phyloP scores from a whole-genome alignment of 2,329 filamentous ascomycete genomes.

The Colletotrichum costaricense region DNA sequence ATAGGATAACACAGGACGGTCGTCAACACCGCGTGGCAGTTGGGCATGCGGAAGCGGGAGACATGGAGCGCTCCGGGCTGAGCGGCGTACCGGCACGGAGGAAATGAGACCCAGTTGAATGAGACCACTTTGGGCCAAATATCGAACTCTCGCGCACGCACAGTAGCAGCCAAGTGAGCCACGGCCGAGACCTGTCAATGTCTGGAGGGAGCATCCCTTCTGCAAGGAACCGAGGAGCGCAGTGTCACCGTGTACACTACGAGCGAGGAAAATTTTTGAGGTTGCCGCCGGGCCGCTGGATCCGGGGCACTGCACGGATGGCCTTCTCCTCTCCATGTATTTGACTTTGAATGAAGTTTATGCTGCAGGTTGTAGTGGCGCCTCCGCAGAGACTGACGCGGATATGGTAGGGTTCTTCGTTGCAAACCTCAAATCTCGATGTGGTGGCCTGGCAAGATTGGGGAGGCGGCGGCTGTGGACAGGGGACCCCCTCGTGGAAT shows the following conservation, averaged over 20 bases:
- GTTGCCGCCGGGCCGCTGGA: conserved; percentile 15
- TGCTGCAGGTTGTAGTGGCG: conserved; percentile 4
- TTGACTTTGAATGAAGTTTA: conserved; percentile 20
- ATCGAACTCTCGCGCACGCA: not conserved
- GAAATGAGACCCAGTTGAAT: conserved; percentile 21
- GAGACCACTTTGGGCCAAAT: conserved; percentile 15
- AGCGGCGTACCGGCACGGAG: conserved; percentile 10
- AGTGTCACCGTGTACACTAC: too few relatives aligned
- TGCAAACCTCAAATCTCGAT: conserved; percentile 6
- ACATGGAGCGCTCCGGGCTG: conserved; percentile 1
- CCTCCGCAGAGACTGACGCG: not conserved
- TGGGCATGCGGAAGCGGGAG: conserved; percentile 3
- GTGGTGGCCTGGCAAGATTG: not conserved
- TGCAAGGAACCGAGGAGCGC: conserved; percentile 2
- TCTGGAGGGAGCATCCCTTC: conserved; percentile 13
- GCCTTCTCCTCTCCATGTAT: not conserved
- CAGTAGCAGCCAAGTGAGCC: not conserved
- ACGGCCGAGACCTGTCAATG: conserved; percentile 20
- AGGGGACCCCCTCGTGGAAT: conserved; percentile 15
- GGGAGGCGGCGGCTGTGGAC: conserved; percentile 18
- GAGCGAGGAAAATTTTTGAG: not conserved
- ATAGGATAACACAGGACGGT: not conserved
- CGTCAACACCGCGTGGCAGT: not conserved
- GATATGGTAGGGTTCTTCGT: conserved; percentile 21
- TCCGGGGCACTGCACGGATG: conserved; percentile 5